Evolutionary conservation across 228 moss, liverwort and hornwort genomes (phyloP).

Genomic region (Sphagnum magellanicum): DNA sequence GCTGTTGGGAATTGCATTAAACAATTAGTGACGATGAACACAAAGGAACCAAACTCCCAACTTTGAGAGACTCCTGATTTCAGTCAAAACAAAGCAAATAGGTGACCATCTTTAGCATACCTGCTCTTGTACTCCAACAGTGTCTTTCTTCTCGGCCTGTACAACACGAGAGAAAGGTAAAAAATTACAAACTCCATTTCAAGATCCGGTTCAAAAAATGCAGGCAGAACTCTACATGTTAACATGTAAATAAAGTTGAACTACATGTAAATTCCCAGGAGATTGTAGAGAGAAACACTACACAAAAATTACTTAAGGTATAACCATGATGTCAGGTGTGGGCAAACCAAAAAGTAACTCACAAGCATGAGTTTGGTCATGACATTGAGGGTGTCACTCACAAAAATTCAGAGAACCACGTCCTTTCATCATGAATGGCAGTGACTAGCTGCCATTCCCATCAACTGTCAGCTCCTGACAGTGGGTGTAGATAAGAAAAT

Average conservation of each 20-base stretch:
- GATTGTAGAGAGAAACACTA: too few species aligned
- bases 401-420: background rate
- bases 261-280: too few species aligned
- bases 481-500: background rate
- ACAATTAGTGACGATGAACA: too few species aligned
- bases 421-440: background rate
- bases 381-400: background rate
- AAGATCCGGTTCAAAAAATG: too few species aligned
- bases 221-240: too few species aligned
- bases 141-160: conserved; percentile 92
- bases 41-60: too few species aligned
- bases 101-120: conserved; percentile 15
- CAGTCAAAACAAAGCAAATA: too few species aligned
- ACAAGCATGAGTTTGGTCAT: background rate
- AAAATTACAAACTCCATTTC: too few species aligned
- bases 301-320: too few species aligned
- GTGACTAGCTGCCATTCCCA: background rate
- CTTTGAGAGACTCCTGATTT: too few species aligned
- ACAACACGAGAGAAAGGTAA: background rate
- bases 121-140: conserved; percentile 94
- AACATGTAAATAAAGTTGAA: too few species aligned
- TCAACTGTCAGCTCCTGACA: background rate
- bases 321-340: background rate
- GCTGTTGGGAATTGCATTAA: too few species aligned
- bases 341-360: background rate